phyloP scores from a whole-genome alignment of 148 eudicot genomes.

The Rhododendron henanense region DNA sequence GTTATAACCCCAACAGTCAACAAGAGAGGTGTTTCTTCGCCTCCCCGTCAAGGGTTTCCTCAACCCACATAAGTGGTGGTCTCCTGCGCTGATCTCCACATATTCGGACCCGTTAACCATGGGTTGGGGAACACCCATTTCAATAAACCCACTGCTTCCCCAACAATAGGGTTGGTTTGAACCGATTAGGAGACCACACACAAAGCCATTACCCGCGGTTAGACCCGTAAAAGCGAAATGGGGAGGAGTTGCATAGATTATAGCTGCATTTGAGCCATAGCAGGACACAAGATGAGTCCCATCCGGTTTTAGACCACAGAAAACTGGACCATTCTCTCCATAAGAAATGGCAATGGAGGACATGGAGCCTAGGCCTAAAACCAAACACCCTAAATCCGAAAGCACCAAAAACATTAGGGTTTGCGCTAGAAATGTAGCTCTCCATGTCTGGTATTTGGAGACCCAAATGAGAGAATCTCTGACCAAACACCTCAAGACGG shows the following conservation, averaged over 20 bases:
- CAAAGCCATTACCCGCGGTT: conserved; percentile 82
- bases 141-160: conserved; percentile 63
- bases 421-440: conserved; percentile 31
- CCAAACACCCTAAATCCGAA: conserved; percentile 31
- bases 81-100: conserved; percentile 91
- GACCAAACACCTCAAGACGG: conserved; percentile 25
- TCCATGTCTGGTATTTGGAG: conserved; percentile 24
- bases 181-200: conserved; percentile 67
- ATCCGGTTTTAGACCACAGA: conserved; percentile 86
- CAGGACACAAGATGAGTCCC: conserved; percentile 74
- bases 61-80: conserved; percentile 82
- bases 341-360: conserved; percentile 81
- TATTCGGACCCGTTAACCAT: conserved; percentile 53
- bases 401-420: conserved; percentile 30
- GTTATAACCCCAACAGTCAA: conserved; percentile 98
- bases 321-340: conserved; percentile 74
- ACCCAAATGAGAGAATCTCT: conserved; percentile 22
- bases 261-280: conserved; percentile 71
- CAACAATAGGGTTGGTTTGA: conserved; percentile 81
- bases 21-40: conserved; percentile 52
- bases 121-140: conserved; percentile 70
- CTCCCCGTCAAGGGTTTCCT: conserved; percentile 57
- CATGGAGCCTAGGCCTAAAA: conserved; percentile 71
- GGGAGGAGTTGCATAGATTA: conserved; percentile 52
- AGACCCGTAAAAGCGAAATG: conserved; percentile 45